Base-by-base conservation (phyloP, 73 alveolate species). In the Tetrahymena thermophila region DNA sequence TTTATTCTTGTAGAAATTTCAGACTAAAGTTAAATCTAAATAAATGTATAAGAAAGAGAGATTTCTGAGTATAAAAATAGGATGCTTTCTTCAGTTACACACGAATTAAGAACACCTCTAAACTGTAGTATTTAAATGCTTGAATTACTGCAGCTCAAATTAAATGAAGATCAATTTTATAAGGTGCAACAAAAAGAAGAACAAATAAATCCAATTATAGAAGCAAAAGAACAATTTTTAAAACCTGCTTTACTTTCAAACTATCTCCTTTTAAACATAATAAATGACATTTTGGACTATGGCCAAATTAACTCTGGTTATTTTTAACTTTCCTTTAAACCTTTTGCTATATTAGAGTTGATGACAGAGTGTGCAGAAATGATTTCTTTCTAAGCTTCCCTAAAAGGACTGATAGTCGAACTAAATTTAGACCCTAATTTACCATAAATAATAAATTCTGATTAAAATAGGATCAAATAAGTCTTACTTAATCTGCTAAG, bases 81-180 rank as follows among this genome's bases (percentile, higher is more conserved):
- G 23, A 71, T 71, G 89, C 89, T 95, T 7, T 85, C 93, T 14
- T 95, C 84, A 35, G 97, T 95, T 10, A 85, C 95, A 43, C 97
- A 95, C 89, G 97, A 95, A 34, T 85, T 84, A 56, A 16, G 97
- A 35, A 89, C 97, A 13, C 97, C 97, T 6, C 94, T 95, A 9
- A 85, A 85, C 55, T 95, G 71, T 44, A 95, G 34, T 50, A 71
- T 95, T 35, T 44, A 23, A 71, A 34, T 43, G 95, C 95, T 43
- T 25, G 93, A 43, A 43, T 43, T 43, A 95, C 89, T 95, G 21
- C 35, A 28, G 21, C 2, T 71, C 6, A 71, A 71, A 71, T 71
- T 71, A 0, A 13, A n/a, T 25, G 89, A 71, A 23, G 89, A 71
- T 1, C 11, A 71, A 71, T 19, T 28, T 19, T n/a, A 13, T 71